These are phyloP conservation scores for Fistulifera pelliculosa DNA, from an alignment of 108 stramenopile species.

Conservation along the genomic window DNA sequence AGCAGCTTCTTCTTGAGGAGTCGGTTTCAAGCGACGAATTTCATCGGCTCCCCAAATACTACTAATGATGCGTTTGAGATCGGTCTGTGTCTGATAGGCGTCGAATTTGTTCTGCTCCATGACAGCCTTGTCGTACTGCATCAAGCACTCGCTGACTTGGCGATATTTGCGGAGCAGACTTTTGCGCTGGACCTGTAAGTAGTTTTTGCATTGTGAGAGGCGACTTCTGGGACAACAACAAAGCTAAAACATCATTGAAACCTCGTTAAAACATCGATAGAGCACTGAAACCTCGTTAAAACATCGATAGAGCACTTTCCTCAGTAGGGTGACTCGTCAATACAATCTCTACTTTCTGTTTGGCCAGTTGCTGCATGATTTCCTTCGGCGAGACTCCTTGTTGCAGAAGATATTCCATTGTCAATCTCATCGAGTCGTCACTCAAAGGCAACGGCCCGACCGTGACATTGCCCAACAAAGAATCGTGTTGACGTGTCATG, in stretches of 20 bases:
- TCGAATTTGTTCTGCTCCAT: constrained; percentile 64
- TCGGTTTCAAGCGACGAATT: constrained; percentile 88
- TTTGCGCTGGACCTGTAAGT: constrained; percentile 23
- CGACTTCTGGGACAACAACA: too few relatives aligned
- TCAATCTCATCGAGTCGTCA: constrained; percentile 71
- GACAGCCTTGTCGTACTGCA: constrained; percentile 9
- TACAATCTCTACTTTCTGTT: constrained; percentile 91
- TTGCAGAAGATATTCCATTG: constrained; percentile 53
- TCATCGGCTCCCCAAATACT: constrained; percentile 85
- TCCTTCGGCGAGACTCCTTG: constrained; percentile 34
- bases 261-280: too few relatives aligned
- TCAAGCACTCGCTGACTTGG: constrained; percentile 41
- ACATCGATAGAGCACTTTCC: too few relatives aligned
- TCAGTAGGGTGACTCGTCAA: constrained; percentile 97
- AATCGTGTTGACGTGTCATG: constrained; percentile 16
- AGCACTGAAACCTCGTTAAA: too few relatives aligned
- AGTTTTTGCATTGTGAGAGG: too few relatives aligned
- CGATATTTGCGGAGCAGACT: constrained; percentile 45
- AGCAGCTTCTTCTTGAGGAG: constrained; percentile 88
- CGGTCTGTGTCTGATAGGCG: constrained; percentile 57
- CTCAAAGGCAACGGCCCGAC: constrained; percentile 61
- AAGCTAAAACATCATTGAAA: too few relatives aligned
- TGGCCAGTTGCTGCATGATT: constrained; percentile 61
- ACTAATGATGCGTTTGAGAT: constrained; percentile 62
- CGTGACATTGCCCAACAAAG: not conserved